Conservation (phyloP, 1,284 basidiomycete species). For the Caloboletus inedulis region DNA sequence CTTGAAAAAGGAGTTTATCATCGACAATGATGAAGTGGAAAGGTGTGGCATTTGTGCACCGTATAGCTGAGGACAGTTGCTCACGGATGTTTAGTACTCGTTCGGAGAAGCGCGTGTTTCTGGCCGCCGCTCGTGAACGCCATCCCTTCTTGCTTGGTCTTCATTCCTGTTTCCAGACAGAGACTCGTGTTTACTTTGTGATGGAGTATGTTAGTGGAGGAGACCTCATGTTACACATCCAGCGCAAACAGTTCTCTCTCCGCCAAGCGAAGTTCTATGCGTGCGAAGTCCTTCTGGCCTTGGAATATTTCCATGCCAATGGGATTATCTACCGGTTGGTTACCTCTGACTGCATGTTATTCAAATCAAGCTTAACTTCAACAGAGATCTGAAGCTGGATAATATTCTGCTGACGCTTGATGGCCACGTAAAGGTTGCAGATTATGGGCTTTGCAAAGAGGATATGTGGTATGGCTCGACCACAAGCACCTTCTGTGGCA, state of each 20-base stretch:
- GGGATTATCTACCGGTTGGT: conserved; percentile 95
- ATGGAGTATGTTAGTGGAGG: conserved; percentile 95
- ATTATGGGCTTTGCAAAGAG: conserved; percentile 99
- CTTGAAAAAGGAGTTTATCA: conserved; percentile 99
- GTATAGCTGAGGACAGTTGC: conserved; percentile 2
- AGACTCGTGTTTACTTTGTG: conserved; percentile 95
- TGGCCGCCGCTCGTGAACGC: conserved; percentile 92
- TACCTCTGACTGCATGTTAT: not conserved
- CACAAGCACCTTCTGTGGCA: conserved; percentile 99
- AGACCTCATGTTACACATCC: conserved; percentile 92
- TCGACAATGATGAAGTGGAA: conserved; percentile 99
- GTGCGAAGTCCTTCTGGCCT: conserved; percentile 92
- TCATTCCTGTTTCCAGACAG: conserved; percentile 99
- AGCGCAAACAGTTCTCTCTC: conserved; percentile 91
- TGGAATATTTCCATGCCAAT: conserved; percentile 98
- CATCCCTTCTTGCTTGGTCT: conserved; percentile 97
- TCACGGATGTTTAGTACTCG: conserved; percentile 68
- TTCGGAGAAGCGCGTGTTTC: conserved; percentile 98
- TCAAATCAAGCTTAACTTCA: conserved; percentile 10
- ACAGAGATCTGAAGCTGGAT: conserved; percentile 94
- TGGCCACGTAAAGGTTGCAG: conserved; percentile 98
- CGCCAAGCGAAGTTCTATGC: conserved; percentile 99
- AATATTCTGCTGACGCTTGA: conserved; percentile 97
- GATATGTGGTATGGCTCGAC: conserved; percentile 98
- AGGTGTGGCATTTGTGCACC: conserved; percentile 51